These are phyloP conservation scores for Tylopilus sp. DNA, from an alignment of 768 basidiomycete species.

Conservation along the genomic window DNA sequence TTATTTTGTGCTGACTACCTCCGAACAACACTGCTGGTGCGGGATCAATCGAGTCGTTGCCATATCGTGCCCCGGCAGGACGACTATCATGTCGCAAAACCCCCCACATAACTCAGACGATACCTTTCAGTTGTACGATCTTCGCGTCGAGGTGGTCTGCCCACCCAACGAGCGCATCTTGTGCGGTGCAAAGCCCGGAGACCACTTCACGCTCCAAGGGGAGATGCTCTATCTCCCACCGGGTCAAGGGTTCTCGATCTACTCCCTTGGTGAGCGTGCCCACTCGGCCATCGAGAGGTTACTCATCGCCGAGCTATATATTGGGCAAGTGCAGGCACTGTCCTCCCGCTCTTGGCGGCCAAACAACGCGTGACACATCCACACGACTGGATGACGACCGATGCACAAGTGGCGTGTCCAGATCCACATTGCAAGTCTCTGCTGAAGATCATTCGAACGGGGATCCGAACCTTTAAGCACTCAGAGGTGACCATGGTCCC, in stretches of 20 bases:
- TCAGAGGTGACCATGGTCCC: slow-evolving; percentile 53
- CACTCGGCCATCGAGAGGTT: background rate
- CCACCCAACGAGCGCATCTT: slow-evolving; percentile 53
- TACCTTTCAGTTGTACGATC: slow-evolving; percentile 59
- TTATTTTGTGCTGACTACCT: too few relatives aligned
- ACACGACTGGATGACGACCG: slow-evolving; percentile 69
- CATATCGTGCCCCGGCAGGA: too few relatives aligned
- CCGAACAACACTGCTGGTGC: too few relatives aligned
- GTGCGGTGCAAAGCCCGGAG: slow-evolving; percentile 63
- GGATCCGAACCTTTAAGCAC: slow-evolving; percentile 51
- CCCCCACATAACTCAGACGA: slow-evolving; percentile 27
- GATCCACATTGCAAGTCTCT: slow-evolving; percentile 62
- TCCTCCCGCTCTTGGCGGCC: slow-evolving; percentile 65
- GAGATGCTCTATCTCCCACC: slow-evolving; percentile 62
- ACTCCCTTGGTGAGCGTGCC: slow-evolving; percentile 47
- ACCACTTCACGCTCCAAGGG: slow-evolving; percentile 59
- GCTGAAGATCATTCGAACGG: slow-evolving; percentile 49
- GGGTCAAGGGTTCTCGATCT: slow-evolving; percentile 65
- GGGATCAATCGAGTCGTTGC: too few relatives aligned
- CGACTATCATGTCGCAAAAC: slow-evolving; percentile 1
- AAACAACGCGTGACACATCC: slow-evolving; percentile 55
- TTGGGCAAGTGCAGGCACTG: slow-evolving; percentile 41
- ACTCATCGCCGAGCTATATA: background rate
- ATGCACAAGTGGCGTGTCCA: slow-evolving; percentile 62
- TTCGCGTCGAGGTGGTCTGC: slow-evolving; percentile 60